phyloP scores from a whole-genome alignment of 2,329 filamentous ascomycete genomes.

The Byssothecium circinans region DNA sequence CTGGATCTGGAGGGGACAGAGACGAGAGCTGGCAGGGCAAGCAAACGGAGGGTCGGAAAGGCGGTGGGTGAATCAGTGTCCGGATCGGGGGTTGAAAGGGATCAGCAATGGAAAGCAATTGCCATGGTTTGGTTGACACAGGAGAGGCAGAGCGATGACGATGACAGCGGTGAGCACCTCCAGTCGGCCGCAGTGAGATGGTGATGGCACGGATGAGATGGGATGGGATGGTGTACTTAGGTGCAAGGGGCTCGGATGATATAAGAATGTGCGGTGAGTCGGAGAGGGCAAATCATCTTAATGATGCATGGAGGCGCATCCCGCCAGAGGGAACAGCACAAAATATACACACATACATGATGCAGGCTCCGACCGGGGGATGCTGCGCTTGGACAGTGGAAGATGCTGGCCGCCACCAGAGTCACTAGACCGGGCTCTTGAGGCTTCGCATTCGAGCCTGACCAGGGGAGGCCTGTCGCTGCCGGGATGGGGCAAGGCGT shows the following conservation, averaged over 20 bases:
- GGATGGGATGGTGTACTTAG: slow-evolving; percentile 4
- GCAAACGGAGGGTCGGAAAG: too few species aligned
- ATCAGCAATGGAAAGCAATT: slow-evolving; percentile 3
- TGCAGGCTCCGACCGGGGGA: too few species aligned
- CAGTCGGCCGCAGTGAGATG: slow-evolving; percentile 13
- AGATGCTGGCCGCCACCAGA: too few species aligned
- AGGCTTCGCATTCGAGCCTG: too few species aligned
- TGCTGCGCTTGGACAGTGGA: too few species aligned
- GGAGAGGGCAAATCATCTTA: slow-evolving; percentile 31
- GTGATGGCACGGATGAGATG: not conserved
- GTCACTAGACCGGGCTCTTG: too few species aligned
- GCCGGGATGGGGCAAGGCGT: too few species aligned
- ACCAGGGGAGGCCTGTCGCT: too few species aligned
- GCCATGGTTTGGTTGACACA: not conserved
- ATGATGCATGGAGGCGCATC: slow-evolving; percentile 9
- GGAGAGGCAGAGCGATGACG: not conserved
- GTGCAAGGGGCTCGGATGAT: slow-evolving; percentile 31
- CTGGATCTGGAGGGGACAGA: slow-evolving; percentile 4
- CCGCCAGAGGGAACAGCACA: slow-evolving; percentile 32
- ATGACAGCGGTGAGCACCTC: slow-evolving; percentile 1
- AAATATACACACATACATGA: slow-evolving; percentile 25
- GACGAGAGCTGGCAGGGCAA: too few species aligned
- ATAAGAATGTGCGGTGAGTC: slow-evolving; percentile 37
- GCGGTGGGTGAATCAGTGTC: slow-evolving; percentile 6
- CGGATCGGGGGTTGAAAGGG: slow-evolving; percentile 10